Evolutionary conservation across 2,329 filamentous ascomycete genomes (phyloP).

Genomic region (Diaporthe destruens): DNA sequence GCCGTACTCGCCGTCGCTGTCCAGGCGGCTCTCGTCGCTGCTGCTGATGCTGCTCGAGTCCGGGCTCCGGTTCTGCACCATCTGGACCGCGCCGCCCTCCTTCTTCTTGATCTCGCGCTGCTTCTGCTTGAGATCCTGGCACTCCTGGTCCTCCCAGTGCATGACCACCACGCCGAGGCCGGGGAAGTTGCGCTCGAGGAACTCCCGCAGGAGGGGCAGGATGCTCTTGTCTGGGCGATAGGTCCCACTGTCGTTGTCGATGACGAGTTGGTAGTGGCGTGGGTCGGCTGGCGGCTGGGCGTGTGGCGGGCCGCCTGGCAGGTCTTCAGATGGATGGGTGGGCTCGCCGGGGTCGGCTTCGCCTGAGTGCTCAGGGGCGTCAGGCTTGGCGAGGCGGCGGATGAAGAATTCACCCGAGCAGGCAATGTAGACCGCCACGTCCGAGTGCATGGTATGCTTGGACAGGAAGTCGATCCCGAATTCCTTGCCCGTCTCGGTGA

Average conservation of each 20-base stretch:
- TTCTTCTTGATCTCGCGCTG: constrained; percentile 82
- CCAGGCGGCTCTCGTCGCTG: constrained; percentile 64
- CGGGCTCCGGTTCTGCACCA: constrained; percentile 69
- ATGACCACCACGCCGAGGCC: constrained; percentile 80
- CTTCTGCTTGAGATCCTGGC: constrained; percentile 79
- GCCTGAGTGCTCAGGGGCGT: constrained; percentile 51
- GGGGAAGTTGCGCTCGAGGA: constrained; percentile 79
- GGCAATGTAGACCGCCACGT: constrained; percentile 91
- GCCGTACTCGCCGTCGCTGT: constrained; percentile 54
- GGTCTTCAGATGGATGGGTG: constrained; percentile 65
- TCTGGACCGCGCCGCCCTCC: constrained; percentile 62
- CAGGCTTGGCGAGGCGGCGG: constrained; percentile 70
- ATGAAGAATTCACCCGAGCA: constrained; percentile 96
- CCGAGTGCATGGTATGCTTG: constrained; percentile 97
- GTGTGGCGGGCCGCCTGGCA: constrained; percentile 61
- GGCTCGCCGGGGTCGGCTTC: constrained; percentile 58
- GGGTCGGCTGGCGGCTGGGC: constrained; percentile 59
- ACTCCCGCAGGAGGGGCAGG: constrained; percentile 78
- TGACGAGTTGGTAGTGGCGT: constrained; percentile 84
- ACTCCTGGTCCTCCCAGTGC: constrained; percentile 82
- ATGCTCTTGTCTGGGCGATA: constrained; percentile 87
- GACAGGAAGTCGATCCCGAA: constrained; percentile 93
- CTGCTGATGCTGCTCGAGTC: constrained; percentile 64
- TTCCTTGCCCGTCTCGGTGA: constrained; percentile 95
- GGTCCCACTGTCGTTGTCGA: constrained; percentile 95